These are phyloP conservation scores for Cryptococcus sp. DNA, from an alignment of 1,284 basidiomycete species.

Conservation along the genomic window DNA sequence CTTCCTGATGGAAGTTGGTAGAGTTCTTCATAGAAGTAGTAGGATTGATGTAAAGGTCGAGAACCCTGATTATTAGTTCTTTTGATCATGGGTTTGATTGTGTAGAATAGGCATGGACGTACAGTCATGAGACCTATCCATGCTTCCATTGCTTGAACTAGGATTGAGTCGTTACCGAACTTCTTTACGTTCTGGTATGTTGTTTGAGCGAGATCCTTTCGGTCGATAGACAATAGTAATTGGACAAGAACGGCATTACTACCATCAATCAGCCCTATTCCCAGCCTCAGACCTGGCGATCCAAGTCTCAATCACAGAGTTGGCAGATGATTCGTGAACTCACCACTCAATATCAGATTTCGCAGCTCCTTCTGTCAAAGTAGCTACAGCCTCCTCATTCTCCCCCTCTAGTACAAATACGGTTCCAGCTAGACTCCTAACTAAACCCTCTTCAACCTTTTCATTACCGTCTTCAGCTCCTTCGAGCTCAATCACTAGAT, in stretches of 20 bases:
- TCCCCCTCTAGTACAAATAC: constrained; percentile 79
- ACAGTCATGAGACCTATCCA: constrained; percentile 77
- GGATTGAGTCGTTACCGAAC: constrained; percentile 81
- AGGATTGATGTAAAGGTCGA: constrained; percentile 55
- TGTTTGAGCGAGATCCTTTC: constrained; percentile 78
- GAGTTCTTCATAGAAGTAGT: constrained; percentile 89
- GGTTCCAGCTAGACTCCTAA: constrained; percentile 73
- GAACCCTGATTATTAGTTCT: constrained; percentile 48
- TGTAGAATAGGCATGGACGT: constrained; percentile 40
- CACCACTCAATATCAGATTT: constrained; percentile 81
- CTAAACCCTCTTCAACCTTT: constrained; percentile 61
- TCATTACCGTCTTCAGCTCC: constrained; percentile 63
- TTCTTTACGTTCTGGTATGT: constrained; percentile 74
- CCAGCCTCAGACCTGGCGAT: too few relatives aligned
- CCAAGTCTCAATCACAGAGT: too few relatives aligned
- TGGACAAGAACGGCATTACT: constrained; percentile 78
- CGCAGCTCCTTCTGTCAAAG: constrained; percentile 64
- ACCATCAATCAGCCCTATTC: constrained; percentile 1
- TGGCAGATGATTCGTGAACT: constrained; percentile 45
- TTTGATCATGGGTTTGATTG: background rate
- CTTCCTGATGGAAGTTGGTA: constrained; percentile 76
- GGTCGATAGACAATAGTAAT: constrained; percentile 77
- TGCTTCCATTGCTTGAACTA: constrained; percentile 85
- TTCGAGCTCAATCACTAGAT: constrained; percentile 79
- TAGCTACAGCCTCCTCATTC: constrained; percentile 84